Conservation (phyloP, 1,139 yeast species). For the Candida pseudoviswanathii region DNA sequence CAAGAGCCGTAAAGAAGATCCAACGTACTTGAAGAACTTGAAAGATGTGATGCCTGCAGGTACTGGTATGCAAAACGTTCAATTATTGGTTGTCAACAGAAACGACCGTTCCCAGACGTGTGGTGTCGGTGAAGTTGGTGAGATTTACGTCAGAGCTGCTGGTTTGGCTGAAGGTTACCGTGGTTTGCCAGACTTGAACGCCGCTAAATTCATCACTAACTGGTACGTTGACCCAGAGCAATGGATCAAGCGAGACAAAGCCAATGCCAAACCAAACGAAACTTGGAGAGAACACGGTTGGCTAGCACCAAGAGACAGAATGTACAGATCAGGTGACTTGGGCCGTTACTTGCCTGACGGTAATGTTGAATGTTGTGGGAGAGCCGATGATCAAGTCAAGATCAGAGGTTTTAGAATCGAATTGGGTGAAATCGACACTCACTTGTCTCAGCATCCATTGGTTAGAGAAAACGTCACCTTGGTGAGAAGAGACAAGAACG, state of each 20-base stretch:
- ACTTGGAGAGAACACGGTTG: constrained; percentile 80
- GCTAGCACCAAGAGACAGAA: constrained; percentile 93
- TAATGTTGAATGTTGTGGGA: constrained; percentile 95
- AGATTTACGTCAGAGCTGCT: constrained; percentile 96
- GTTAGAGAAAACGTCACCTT: constrained; percentile 91
- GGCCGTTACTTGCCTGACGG: constrained; percentile 98
- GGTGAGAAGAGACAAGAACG: constrained; percentile 90
- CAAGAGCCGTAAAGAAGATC: constrained; percentile 67
- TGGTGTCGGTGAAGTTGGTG: constrained; percentile 99
- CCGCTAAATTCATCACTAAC: constrained; percentile 81
- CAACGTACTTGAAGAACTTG: constrained; percentile 75
- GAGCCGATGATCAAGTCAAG: constrained; percentile 99
- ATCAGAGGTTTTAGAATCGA: constrained; percentile 98
- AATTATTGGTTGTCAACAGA: constrained; percentile 89
- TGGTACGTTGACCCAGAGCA: constrained; percentile 75
- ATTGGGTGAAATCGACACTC: constrained; percentile 97
- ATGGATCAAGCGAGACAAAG: constrained; percentile 61
- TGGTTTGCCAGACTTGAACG: constrained; percentile 85
- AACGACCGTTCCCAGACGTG: constrained; percentile 85
- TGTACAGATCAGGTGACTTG: constrained; percentile 95
- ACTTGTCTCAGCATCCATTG: constrained; percentile 86
- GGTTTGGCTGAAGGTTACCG: constrained; percentile 97
- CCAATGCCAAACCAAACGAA: constrained; percentile 37
- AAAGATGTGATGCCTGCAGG: constrained; percentile 99
- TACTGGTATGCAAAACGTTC: constrained; percentile 94